These are phyloP conservation scores for Plantago ovata DNA, from an alignment of 257 asterid species.

Conservation along the genomic window DNA sequence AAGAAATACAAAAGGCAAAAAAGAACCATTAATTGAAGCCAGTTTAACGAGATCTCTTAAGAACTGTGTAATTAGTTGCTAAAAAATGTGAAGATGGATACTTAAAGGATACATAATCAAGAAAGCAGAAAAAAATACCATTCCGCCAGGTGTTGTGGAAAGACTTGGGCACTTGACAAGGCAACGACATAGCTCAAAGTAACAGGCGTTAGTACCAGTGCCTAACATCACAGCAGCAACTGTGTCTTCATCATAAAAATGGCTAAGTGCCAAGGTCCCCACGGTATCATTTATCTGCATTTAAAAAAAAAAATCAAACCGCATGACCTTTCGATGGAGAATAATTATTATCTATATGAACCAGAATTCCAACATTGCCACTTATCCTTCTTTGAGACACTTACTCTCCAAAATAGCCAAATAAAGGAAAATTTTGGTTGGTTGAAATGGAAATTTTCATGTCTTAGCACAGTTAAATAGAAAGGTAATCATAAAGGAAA, in stretches of 20 bases:
- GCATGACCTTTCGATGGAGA: too few species aligned
- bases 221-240: conserved; percentile 83
- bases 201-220: conserved; percentile 91
- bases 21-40: not conserved
- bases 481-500: too few species aligned
- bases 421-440: too few species aligned
- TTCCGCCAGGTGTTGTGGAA: conserved; percentile 55
- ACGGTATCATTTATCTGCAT: conserved; percentile 77
- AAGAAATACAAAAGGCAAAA: not conserved
- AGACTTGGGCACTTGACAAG: conserved; percentile 85
- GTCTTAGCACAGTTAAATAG: too few species aligned
- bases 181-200: conserved; percentile 77
- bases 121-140: conserved; percentile 43
- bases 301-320: too few species aligned
- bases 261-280: conserved; percentile 81
- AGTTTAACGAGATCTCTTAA: not conserved
- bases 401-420: too few species aligned
- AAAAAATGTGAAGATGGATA: too few species aligned
- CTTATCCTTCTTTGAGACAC: too few species aligned
- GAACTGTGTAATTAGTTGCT: not conserved
- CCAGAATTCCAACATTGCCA: too few species aligned
- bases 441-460: too few species aligned
- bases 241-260: conserved; percentile 76
- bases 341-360: too few species aligned
- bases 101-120: not conserved